Evolutionary conservation across 2,329 filamentous ascomycete genomes (phyloP).

Genomic region (Penicillium brasilianum): DNA sequence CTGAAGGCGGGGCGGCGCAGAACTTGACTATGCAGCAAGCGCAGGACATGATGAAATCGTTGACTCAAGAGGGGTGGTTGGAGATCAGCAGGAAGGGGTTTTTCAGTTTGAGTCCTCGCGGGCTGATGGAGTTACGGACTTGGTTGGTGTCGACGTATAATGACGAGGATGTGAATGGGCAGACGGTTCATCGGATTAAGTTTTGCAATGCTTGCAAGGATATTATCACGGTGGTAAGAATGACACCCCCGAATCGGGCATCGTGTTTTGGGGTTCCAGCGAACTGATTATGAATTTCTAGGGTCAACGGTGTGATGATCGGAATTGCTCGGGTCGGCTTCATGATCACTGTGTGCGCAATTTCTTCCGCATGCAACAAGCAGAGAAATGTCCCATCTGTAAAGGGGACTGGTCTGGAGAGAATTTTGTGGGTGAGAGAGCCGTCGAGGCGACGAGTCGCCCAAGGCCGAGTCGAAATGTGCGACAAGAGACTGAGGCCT

Average conservation of each 20-base stretch:
- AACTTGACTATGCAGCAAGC: constrained; percentile 78
- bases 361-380: constrained; percentile 71
- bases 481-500: background rate
- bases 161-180: constrained; percentile 62
- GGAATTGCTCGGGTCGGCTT: constrained; percentile 70
- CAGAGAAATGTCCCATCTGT: constrained; percentile 67
- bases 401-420: constrained; percentile 58
- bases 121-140: constrained; percentile 79
- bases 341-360: constrained; percentile 77
- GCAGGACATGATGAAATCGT: constrained; percentile 69
- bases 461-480: constrained; percentile 11
- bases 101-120: constrained; percentile 76
- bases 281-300: constrained; percentile 30
- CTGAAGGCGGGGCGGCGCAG: constrained; percentile 41
- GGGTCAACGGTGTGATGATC: constrained; percentile 75
- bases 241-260: background rate
- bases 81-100: constrained; percentile 73
- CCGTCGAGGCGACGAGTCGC: constrained; percentile 35
- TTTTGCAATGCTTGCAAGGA: constrained; percentile 87
- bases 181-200: constrained; percentile 73
- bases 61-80: constrained; percentile 85
- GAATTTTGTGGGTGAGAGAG: constrained; percentile 59
- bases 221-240: constrained; percentile 73
- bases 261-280: background rate
- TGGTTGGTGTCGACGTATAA: constrained; percentile 94